Evolutionary conservation across 2,329 filamentous ascomycete species (phyloP), one percentile per base, ranked within the genome.

Genomic region (Dactylella cylindrospora): DNA sequence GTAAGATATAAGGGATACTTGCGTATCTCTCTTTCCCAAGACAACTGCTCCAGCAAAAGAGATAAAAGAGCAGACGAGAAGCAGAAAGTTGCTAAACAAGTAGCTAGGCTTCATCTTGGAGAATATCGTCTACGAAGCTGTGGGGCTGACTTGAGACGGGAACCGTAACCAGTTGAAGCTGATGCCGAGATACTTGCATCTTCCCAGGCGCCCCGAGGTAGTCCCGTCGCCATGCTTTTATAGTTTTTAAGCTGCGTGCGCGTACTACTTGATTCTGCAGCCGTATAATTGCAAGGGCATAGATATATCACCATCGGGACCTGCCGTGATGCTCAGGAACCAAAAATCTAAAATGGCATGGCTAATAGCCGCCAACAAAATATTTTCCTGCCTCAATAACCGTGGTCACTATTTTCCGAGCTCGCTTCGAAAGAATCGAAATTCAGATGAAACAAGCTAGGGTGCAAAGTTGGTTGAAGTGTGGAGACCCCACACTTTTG

Each of bases 1-100:
- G 17, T 68, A 67, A 28, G 43, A 65, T 15, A 57, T 66, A 19
- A 69, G 61, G 7, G 67, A 67, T 15, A 70, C 66, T 40, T 67
- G 64, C 9, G 60, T 55, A 17, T 67, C 65, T 52, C 68, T 40
- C 40, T 67, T 67, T 35, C 50, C 39, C 23, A 66, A 40, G n/a
- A 59, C 45, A 38, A 43, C 39, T 26, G 52, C 52, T 50, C 44
- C n/a, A 44, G 36, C 7, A 38, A 57, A 33, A 17, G 25, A 38
- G 28, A 50, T 13, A 57, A 29, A 13, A 40, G 50, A 2, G 44
- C 36, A 41, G 50, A 31, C 29, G 44, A 28, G 32, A 57, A 39
- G 1, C 25, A 15, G 15, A 46, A 40, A n/a, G 41, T 26, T 10
- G 39, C 50, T 15, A 50, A 38, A 32, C n/a, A n/a, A n/a, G n/a